Conservation (phyloP, 768 basidiomycete species). For the Serendipita sp. region DNA sequence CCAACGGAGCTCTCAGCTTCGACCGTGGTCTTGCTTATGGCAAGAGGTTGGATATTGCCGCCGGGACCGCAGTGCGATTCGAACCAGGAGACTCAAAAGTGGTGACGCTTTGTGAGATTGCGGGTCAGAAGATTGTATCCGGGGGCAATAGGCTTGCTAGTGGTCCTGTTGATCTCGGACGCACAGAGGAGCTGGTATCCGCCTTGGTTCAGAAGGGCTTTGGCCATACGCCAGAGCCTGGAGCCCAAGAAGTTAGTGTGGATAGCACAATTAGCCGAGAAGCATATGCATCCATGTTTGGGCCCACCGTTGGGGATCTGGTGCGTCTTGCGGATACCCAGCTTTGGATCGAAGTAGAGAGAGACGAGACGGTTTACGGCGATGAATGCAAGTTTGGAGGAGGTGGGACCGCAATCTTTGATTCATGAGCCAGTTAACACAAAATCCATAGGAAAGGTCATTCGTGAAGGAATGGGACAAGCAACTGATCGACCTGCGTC, state of each 20-base stretch:
- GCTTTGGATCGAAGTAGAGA: slow-evolving; percentile 86
- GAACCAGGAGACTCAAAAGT: slow-evolving; percentile 86
- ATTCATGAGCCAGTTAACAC: background rate
- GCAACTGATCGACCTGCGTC: slow-evolving; percentile 50
- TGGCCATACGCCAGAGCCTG: slow-evolving; percentile 51
- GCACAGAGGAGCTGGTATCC: slow-evolving; percentile 33
- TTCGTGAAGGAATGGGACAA: slow-evolving; percentile 97
- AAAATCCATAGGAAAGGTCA: slow-evolving; percentile 55
- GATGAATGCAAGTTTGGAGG: slow-evolving; percentile 98
- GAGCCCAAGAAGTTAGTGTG: slow-evolving; percentile 31
- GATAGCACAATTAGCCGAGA: slow-evolving; percentile 50
- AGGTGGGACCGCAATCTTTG: slow-evolving; percentile 30
- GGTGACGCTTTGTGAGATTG: slow-evolving; percentile 65
- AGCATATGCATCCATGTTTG: slow-evolving; percentile 85
- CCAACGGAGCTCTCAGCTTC: slow-evolving; percentile 65
- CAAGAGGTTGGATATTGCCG: slow-evolving; percentile 78
- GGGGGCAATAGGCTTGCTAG: slow-evolving; percentile 69
- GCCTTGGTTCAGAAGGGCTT: slow-evolving; percentile 47
- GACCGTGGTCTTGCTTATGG: slow-evolving; percentile 71
- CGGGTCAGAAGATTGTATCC: slow-evolving; percentile 50
- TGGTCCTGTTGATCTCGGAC: slow-evolving; percentile 31
- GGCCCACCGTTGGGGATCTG: slow-evolving; percentile 83
- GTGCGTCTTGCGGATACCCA: slow-evolving; percentile 78
- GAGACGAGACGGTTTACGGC: slow-evolving; percentile 81
- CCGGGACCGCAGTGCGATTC: slow-evolving; percentile 92